Conservation (phyloP, 352 stramenopile genomes). For the Globisporangium orthogonon region DNA sequence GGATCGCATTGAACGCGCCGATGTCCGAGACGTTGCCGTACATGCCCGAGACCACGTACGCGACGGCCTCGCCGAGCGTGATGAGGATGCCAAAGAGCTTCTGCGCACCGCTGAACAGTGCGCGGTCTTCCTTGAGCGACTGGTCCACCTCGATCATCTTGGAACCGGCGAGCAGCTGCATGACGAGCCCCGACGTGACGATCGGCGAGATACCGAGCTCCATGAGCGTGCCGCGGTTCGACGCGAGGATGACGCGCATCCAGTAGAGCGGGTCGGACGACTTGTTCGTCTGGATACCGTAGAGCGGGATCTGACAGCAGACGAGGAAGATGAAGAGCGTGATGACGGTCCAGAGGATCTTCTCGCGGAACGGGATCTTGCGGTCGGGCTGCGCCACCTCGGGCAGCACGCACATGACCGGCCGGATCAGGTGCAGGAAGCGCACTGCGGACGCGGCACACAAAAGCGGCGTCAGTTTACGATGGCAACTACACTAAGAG, state of each 20-base stretch:
- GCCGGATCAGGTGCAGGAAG: constrained; percentile 97
- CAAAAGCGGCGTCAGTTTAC: too few species aligned
- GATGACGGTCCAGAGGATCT: constrained; percentile 99
- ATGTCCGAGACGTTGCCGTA: constrained; percentile 98
- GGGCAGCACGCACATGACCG: constrained; percentile 97
- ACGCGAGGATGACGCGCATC: constrained; percentile 99
- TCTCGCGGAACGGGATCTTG: constrained; percentile 99
- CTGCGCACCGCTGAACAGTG: constrained; percentile 97
- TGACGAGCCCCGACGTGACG: constrained; percentile 98
- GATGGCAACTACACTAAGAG: too few species aligned
- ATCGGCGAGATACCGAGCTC: constrained; percentile 98
- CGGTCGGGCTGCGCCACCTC: constrained; percentile 96
- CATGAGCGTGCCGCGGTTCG: constrained; percentile 98
- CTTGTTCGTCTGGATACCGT: constrained; percentile 98
- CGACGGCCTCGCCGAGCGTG: constrained; percentile 97
- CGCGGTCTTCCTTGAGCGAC: constrained; percentile 98
- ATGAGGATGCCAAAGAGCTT: constrained; percentile 99
- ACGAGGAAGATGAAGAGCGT: constrained; percentile 99
- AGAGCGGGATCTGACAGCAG: constrained; percentile 99
- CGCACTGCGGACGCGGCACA: constrained; percentile 55
- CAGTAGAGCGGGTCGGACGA: constrained; percentile 99
- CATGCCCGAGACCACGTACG: constrained; percentile 99
- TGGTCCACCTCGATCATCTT: constrained; percentile 99
- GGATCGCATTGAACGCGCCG: constrained; percentile 96
- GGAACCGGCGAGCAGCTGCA: constrained; percentile 97